Percentiles rank a stretch among this genome's conserved stretches.
phyloP scores from a whole-genome alignment of 257 asterid species.

The Solanum rostratum region DNA sequence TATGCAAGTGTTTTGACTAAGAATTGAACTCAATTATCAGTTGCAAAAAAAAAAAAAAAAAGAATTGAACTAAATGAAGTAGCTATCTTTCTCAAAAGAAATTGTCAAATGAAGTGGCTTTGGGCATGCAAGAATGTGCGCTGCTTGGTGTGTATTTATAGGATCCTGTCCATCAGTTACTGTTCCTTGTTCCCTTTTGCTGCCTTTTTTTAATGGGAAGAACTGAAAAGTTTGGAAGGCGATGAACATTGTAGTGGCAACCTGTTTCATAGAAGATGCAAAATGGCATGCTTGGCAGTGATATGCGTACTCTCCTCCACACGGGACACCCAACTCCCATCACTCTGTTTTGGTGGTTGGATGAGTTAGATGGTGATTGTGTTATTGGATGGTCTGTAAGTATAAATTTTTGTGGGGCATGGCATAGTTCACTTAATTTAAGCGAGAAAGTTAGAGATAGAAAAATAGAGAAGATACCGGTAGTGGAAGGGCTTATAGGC shows the following conservation, averaged over 20 bases:
- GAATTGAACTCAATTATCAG: background rate
- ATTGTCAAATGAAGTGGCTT: background rate
- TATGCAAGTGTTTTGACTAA: background rate
- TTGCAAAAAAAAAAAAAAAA: no score
- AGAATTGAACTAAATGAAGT: background rate
- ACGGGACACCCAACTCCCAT: background rate
- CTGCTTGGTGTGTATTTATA: background rate
- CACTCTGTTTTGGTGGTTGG: background rate
- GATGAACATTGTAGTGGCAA: background rate
- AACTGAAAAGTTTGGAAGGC: background rate
- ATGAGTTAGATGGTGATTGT: background rate
- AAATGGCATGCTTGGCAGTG: background rate
- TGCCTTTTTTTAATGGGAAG: background rate
- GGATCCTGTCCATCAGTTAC: background rate
- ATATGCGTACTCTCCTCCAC: background rate
- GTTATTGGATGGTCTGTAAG: background rate
- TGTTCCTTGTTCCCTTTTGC: background rate
- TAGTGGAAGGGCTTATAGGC: background rate
- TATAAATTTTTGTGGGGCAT: background rate
- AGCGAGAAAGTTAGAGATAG: background rate
- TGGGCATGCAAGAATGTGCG: background rate
- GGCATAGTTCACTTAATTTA: background rate
- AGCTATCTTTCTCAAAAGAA: background rate
- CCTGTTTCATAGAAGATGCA: background rate
- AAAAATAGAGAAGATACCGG: background rate